phyloP scores from a whole-genome alignment of 2,329 filamentous ascomycete genomes.

The Sodiomyces alkalinus region DNA sequence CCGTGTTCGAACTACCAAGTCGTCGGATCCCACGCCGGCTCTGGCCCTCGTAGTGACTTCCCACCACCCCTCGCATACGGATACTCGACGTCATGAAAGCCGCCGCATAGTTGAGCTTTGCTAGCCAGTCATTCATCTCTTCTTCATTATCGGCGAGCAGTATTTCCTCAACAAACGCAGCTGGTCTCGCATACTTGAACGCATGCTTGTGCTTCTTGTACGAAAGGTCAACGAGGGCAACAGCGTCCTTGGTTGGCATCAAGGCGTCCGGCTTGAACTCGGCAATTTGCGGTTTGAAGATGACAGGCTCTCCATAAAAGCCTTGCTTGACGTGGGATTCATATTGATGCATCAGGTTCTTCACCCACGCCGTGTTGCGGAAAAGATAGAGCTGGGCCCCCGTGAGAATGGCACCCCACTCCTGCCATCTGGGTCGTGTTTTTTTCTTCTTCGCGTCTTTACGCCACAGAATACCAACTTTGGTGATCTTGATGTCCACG shows the following conservation, averaged over 20 bases:
- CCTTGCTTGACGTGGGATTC: slow-evolving; percentile 69
- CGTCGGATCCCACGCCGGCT: slow-evolving; percentile 56
- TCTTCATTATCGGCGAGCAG: slow-evolving; percentile 79
- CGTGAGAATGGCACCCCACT: slow-evolving; percentile 94
- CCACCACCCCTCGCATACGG: slow-evolving; percentile 74
- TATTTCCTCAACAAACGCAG: slow-evolving; percentile 66
- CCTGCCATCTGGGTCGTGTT: slow-evolving; percentile 89
- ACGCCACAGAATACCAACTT: slow-evolving; percentile 87
- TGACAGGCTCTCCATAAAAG: slow-evolving; percentile 59
- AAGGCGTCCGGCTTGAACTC: slow-evolving; percentile 89
- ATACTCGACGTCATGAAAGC: slow-evolving; percentile 87
- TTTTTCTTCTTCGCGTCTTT: slow-evolving; percentile 92
- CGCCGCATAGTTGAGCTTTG: slow-evolving; percentile 89
- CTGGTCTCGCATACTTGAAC: slow-evolving; percentile 78
- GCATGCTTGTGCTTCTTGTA: slow-evolving; percentile 96
- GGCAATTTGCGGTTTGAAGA: slow-evolving; percentile 79
- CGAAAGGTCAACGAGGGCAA: slow-evolving; percentile 69
- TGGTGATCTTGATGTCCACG: slow-evolving; percentile 94
- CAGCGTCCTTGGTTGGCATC: slow-evolving; percentile 86
- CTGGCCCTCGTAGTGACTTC: slow-evolving; percentile 74
- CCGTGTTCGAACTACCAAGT: slow-evolving; percentile 46
- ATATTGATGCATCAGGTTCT: slow-evolving; percentile 76
- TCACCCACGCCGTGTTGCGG: slow-evolving; percentile 84
- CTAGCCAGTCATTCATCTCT: slow-evolving; percentile 94
- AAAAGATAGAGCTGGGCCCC: slow-evolving; percentile 97